phyloP scores from a whole-genome alignment of 176 grass and related monocot species.

The Typha latifolia region DNA sequence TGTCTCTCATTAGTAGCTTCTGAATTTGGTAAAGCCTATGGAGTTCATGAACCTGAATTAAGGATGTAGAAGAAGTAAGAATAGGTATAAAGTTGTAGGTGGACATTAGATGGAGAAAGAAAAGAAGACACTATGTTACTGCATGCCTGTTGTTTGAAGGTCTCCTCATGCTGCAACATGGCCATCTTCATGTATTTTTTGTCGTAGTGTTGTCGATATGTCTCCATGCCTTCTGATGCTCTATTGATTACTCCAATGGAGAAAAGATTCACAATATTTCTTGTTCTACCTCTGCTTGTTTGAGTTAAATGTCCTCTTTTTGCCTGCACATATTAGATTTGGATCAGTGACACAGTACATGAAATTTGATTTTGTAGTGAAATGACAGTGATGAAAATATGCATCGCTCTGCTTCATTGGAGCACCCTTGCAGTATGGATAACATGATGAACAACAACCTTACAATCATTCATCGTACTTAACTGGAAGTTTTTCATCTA shows the following conservation, averaged over 20 bases:
- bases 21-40: slow-evolving; percentile 52
- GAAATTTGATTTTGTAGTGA: too few relatives aligned
- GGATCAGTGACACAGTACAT: too few relatives aligned
- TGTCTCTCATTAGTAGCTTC: slow-evolving; percentile 52
- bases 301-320: neutral
- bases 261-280: neutral
- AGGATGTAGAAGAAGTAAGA: neutral
- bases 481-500: too few relatives aligned
- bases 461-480: too few relatives aligned
- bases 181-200: slow-evolving; percentile 60
- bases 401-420: too few relatives aligned
- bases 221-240: slow-evolving; percentile 1
- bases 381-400: too few relatives aligned
- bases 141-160: slow-evolving; percentile 68
- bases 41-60: slow-evolving; percentile 58
- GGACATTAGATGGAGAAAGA: neutral
- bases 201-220: neutral
- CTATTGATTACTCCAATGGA: neutral
- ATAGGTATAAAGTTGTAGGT: neutral
- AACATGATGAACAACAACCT: too few relatives aligned
- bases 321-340: too few relatives aligned
- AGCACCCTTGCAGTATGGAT: too few relatives aligned
- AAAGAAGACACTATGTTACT: neutral
- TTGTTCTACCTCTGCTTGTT: neutral
- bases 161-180: slow-evolving; percentile 61